Conservation (phyloP, 129 eudicot species). For the Chrysanthemum makinoi region DNA sequence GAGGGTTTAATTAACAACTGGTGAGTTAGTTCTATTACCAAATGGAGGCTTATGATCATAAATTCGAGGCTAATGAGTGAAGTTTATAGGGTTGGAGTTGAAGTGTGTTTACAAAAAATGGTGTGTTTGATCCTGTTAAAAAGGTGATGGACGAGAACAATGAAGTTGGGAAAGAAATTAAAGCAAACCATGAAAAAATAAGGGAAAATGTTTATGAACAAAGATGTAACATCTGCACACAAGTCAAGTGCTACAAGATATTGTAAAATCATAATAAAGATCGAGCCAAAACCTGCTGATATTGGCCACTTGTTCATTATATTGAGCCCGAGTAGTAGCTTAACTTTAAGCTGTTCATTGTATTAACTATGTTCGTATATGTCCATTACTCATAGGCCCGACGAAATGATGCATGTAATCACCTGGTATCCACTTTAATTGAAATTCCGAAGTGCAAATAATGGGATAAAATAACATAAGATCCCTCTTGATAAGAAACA, state of each 20-base stretch:
- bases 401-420: too few relatives aligned
- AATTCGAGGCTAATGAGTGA: constrained; percentile 22
- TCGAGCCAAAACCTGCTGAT: neutral
- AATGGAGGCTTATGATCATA: constrained; percentile 25
- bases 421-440: too few relatives aligned
- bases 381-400: too few relatives aligned
- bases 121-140: constrained; percentile 17
- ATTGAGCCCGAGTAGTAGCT: too few relatives aligned
- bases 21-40: constrained; percentile 22
- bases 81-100: constrained; percentile 24
- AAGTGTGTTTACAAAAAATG: constrained; percentile 31
- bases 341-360: too few relatives aligned
- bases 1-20: constrained; percentile 23
- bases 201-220: constrained; percentile 13
- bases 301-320: too few relatives aligned
- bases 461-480: too few relatives aligned
- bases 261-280: neutral
- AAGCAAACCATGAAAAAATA: constrained; percentile 23
- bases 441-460: too few relatives aligned
- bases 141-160: constrained; percentile 25
- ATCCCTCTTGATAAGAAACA: too few relatives aligned
- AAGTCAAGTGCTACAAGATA: constrained; percentile 21
- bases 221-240: constrained; percentile 22
- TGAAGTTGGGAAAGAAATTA: constrained; percentile 23
- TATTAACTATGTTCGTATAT: too few relatives aligned